Evolutionary conservation across 73 alveolate genomes (phyloP).

Genomic region (Stentor roeselii): DNA sequence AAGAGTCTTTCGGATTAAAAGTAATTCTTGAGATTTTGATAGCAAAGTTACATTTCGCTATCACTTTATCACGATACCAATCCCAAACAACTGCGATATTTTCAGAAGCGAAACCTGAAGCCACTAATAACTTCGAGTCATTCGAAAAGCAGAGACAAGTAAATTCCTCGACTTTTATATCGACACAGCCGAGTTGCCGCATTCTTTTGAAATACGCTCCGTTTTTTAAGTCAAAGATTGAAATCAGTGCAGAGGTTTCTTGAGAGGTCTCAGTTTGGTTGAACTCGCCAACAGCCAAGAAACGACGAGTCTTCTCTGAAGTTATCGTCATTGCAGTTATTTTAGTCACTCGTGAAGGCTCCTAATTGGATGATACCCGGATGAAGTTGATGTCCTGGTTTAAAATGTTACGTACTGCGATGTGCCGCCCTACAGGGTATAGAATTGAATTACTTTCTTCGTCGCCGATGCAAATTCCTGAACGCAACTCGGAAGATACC

Average conservation of each 20-base stretch:
- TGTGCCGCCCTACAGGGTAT: conserved; percentile 77
- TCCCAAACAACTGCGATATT: conserved; percentile 47
- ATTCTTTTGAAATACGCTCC: conserved; percentile 28
- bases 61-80: conserved; percentile 36
- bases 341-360: conserved; percentile 21
- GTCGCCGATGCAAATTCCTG: conserved; percentile 56
- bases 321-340: conserved; percentile 31
- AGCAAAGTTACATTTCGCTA: conserved; percentile 46
- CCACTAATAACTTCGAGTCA: conserved; percentile 51
- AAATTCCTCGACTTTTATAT: conserved; percentile 38
- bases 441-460: conserved; percentile 58
- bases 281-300: conserved; percentile 28
- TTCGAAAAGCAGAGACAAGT: conserved; percentile 45
- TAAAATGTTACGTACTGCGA: conserved; percentile 55
- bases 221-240: conserved; percentile 26
- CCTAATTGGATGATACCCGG: conserved; percentile 1
- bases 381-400: conserved; percentile 30
- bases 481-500: conserved; percentile 44
- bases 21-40: conserved; percentile 57
- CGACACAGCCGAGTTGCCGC: conserved; percentile 33
- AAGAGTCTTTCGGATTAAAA: conserved; percentile 76
- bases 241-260: conserved; percentile 11
- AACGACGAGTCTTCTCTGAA: conserved; percentile 10
- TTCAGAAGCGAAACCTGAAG: conserved; percentile 56
- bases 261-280: conserved; percentile 19